Base-by-base conservation (phyloP, 306 rosid genomes). In the Calophaca sinica region DNA sequence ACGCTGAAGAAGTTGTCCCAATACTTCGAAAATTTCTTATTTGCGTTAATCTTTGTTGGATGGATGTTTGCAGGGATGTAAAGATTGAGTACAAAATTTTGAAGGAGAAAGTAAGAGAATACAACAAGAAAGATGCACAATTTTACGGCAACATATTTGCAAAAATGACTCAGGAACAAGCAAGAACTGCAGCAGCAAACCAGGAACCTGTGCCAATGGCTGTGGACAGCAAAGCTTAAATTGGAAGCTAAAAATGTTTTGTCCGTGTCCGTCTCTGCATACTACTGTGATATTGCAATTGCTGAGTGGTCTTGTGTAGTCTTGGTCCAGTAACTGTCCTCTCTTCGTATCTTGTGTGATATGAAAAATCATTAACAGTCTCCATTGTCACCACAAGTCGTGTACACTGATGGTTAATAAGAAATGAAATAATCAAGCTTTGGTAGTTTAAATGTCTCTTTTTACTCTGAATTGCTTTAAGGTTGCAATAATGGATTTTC, bases 101-200 rank as follows among this genome's bases (percentile, higher is more conserved):
- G 84, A 94, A 94, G 89, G 93, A 94, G 74, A 94, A 90, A 70
- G 78, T 94, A 74, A 90, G 85, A 75, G 97, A 94, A 62, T 85
- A 59, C 83, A 90, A 88, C 55, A 94, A 88, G 74, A 94, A 86
- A 66, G 89, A 91, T 28, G 96, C 96, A 50, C 80, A 90, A 82
- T 91, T 94, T 35, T 94, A 94, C 8, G 96, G 97, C 41, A 87
- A 70, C 78, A 94, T 94, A 76, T 91, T 91, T 78, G 96, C 98
- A 0, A 91, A 91, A 72, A 85, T 90, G 96, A 87, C 66, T 73
- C 87, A 80, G 53, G 88, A 84, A 49, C 86, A 81, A 65, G 76
- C 84, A 63, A 83, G 81, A 82, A 70, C 72, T 20, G 57, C 75
- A 65, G 70, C 68, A 32, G 74, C 33, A 28, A 78, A 88, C 9